Percentiles rank a stretch among this genome's conserved stretches.
phyloP scores from a whole-genome alignment of 805 yeast species.

The Vanderwaltozyma verrucispora region DNA sequence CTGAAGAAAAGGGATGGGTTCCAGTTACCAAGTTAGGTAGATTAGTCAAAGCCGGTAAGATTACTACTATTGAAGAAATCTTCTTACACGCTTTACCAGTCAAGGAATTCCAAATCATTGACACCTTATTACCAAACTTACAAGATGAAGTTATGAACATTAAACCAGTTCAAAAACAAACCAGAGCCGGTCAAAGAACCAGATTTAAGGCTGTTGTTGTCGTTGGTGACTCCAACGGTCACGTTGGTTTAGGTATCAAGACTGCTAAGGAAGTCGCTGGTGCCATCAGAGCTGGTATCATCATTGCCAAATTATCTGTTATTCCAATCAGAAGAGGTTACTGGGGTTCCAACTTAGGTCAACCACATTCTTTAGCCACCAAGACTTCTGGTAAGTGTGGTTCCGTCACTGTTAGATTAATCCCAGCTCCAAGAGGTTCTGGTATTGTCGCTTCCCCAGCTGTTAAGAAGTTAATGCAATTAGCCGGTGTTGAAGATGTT shows the following conservation, averaged over 20 bases:
- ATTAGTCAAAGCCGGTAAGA: conserved; percentile 98
- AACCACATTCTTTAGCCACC: conserved; percentile 96
- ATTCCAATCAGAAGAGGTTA: conserved; percentile 99
- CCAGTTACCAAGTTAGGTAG: conserved; percentile 99
- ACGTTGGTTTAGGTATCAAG: conserved; percentile 99
- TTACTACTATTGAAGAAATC: conserved; percentile 93
- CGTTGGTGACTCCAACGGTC: conserved; percentile 99
- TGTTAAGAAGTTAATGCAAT: conserved; percentile 96
- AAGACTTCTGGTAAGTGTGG: conserved; percentile 99
- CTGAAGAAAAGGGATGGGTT: conserved; percentile 98
- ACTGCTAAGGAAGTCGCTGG: conserved; percentile 99
- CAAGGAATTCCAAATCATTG: conserved; percentile 99
- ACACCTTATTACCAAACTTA: conserved; percentile 88
- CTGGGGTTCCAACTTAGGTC: conserved; percentile 99
- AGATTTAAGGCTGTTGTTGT: conserved; percentile 99
- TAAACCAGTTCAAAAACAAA: conserved; percentile 99
- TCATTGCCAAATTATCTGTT: conserved; percentile 96
- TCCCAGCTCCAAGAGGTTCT: conserved; percentile 99
- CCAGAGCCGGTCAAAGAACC: conserved; percentile 99
- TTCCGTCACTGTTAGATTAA: conserved; percentile 96
- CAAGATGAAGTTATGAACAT: conserved; percentile 99
- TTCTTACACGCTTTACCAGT: conserved; percentile 99
- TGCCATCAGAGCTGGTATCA: conserved; percentile 99
- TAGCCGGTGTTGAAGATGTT: conserved; percentile 99
- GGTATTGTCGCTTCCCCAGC: conserved; percentile 99